Base-by-base conservation (phyloP, 2,329 filamentous ascomycete species). In the Xylariaceae sp. region DNA sequence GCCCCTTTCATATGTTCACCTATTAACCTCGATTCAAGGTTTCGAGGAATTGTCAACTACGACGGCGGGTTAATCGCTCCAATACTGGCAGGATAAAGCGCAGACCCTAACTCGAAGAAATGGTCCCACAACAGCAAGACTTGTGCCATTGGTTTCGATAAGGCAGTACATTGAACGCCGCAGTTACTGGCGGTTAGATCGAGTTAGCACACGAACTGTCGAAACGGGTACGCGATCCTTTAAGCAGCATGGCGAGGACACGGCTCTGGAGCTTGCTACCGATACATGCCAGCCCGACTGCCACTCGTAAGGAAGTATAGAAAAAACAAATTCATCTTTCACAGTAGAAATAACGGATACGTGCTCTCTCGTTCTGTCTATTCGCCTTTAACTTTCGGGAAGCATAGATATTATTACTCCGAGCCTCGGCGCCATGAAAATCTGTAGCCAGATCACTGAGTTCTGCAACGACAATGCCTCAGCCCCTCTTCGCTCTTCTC, bases 51-150 rank as follows among this genome's bases (percentile, higher is more conserved):
- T 18, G 14, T 12, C 11, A 27, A 27, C 7, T 27, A 27, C 22
- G 43, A 39, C 11, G 42, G 40, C 12, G 42, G 46, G 27, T 39
- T 54, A 17, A 10, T 42, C 46, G 33, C 42, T 54, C 30, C 52
- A 48, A 22, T 54, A 51, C 42, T 45, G 51, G 2, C 45, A 48
- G 1, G 52, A 54, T 35, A 31, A 27, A 48, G 52, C 17, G 48
- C 52, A 6, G 45, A 54, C 32, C 45, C 42, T 1, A 41, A 54
- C 14, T 45, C 52, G 1, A 27, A 40, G 27, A 54, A 54, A 32
- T 54, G 52, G 52, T 48, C 44, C 6, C 52, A 54, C 31, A 54
- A 51, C 27, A n/a, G 17, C 30, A 32, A 44, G 2, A 48, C 48
- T 39, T 48, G 46, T 31, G 42, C 39, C 14, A 48, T 38, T 22